A percentile compares a stretch with the other conserved stretches of the same genome.
Evolutionary conservation across 2,329 filamentous ascomycete species (phyloP).

Genomic region (Drechslerella stenobrocha): DNA sequence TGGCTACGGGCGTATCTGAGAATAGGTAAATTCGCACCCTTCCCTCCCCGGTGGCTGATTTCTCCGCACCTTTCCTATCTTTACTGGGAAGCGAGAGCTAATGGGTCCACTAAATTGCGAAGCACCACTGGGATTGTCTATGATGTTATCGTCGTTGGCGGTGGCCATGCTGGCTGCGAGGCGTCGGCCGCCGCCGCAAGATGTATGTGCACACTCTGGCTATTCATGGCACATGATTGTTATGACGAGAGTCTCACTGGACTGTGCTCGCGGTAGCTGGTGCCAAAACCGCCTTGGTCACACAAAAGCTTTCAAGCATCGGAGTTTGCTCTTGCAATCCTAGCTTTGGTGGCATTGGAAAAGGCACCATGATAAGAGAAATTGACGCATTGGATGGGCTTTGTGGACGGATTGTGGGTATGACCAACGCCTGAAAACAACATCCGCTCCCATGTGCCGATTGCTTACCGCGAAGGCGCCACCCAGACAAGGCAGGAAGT

Average conservation of each 20-base stretch:
- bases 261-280: conserved; percentile 61
- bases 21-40: conserved; percentile 14
- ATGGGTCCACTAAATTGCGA: conserved; percentile 8
- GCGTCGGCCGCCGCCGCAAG: conserved; percentile 88
- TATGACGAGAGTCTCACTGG: conserved; percentile 7
- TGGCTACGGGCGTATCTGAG: conserved; percentile 37
- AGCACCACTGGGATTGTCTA: conserved; percentile 57
- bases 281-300: conserved; percentile 85
- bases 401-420: conserved; percentile 68
- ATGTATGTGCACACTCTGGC: conserved; percentile 44
- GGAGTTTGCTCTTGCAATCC: conserved; percentile 97
- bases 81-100: not conserved
- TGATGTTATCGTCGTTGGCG: conserved; percentile 94
- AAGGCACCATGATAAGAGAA: conserved; percentile 93
- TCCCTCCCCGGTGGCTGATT: not conserved
- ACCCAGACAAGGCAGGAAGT: conserved; percentile 87
- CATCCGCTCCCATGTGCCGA: conserved; percentile 7
- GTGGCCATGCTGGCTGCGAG: conserved; percentile 93
- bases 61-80: conserved; percentile 7
- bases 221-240: not conserved
- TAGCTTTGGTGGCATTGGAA: conserved; percentile 96
- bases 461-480: conserved; percentile 4
- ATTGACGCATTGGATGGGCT: conserved; percentile 93
- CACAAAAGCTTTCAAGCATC: conserved; percentile 82
- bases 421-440: not conserved